These are phyloP conservation scores for Boletales sp. DNA, from an alignment of 768 basidiomycete genomes.

Conservation along the genomic window DNA sequence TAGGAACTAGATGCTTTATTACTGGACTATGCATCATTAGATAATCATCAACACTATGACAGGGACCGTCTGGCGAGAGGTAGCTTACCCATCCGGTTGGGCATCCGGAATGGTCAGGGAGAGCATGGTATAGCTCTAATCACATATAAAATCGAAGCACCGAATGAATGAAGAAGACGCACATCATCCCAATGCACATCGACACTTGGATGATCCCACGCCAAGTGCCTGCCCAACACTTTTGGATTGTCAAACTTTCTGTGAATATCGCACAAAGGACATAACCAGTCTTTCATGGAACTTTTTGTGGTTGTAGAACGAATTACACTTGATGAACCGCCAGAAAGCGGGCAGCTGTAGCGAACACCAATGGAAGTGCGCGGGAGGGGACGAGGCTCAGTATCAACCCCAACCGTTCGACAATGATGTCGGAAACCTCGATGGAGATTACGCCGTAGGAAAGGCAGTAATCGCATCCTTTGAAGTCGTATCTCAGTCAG, in stretches of 20 bases:
- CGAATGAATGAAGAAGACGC: slow-evolving; percentile 3
- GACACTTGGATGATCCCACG: slow-evolving; percentile 46
- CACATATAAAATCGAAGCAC: neutral
- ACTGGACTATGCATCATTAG: neutral
- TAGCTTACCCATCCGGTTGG: slow-evolving; percentile 11
- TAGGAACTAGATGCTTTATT: neutral
- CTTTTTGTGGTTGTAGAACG: slow-evolving; percentile 14
- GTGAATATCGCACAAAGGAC: slow-evolving; percentile 54
- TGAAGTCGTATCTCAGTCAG: slow-evolving; percentile 36
- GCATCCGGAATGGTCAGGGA: slow-evolving; percentile 15
- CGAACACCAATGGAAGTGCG: slow-evolving; percentile 20
- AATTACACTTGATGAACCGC: slow-evolving; percentile 6
- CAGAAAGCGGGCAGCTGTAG: slow-evolving; percentile 15
- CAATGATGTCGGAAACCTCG: slow-evolving; percentile 48
- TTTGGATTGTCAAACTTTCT: slow-evolving; percentile 37
- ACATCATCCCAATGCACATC: slow-evolving; percentile 36
- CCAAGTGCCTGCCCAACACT: slow-evolving; percentile 47
- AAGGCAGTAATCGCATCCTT: slow-evolving; percentile 45
- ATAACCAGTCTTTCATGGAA: slow-evolving; percentile 38
- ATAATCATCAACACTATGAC: neutral
- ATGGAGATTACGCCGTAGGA: slow-evolving; percentile 50
- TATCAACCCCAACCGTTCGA: slow-evolving; percentile 32
- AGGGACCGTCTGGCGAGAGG: neutral
- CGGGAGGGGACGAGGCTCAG: slow-evolving; percentile 19
- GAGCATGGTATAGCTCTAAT: slow-evolving; percentile 15